Percentiles rank a stretch among this genome's conserved stretches.
Evolutionary conservation across 345 rosid species (phyloP).

Genomic region (Brassica cretica): DNA sequence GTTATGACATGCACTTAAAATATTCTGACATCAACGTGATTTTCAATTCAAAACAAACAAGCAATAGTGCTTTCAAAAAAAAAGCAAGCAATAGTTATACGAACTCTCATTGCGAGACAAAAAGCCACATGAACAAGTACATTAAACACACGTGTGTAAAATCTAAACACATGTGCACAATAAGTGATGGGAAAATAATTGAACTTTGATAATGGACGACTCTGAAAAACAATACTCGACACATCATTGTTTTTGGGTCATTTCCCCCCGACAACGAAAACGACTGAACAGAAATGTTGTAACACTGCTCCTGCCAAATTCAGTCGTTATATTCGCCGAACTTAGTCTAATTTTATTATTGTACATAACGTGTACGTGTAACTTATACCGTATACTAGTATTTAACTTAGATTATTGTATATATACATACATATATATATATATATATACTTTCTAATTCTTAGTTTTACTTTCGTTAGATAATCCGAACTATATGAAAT

Average conservation of each 20-base stretch:
- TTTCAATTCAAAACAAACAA: background rate
- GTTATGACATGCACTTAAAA: background rate
- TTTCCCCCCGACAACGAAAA: constrained; percentile 33
- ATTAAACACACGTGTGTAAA: constrained; percentile 11
- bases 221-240: constrained; percentile 1
- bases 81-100: background rate
- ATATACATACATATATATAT: no score
- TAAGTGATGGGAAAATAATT: constrained; percentile 23
- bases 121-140: constrained; percentile 6
- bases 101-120: background rate
- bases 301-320: constrained; percentile 15
- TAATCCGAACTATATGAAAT: background rate
- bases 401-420: no score
- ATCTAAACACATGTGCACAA: constrained; percentile 30
- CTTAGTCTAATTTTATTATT: background rate
- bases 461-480: background rate
- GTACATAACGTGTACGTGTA: background rate
- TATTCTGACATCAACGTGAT: background rate
- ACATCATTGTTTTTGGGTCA: constrained; percentile 23
- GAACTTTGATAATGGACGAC: constrained; percentile 22
- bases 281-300: constrained; percentile 27
- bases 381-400: background rate
- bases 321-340: constrained; percentile 15
- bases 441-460: no score
- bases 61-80: no score